These are phyloP conservation scores for Eurotiales sp. DNA, from an alignment of 2,329 filamentous ascomycete genomes.

Conservation along the genomic window DNA sequence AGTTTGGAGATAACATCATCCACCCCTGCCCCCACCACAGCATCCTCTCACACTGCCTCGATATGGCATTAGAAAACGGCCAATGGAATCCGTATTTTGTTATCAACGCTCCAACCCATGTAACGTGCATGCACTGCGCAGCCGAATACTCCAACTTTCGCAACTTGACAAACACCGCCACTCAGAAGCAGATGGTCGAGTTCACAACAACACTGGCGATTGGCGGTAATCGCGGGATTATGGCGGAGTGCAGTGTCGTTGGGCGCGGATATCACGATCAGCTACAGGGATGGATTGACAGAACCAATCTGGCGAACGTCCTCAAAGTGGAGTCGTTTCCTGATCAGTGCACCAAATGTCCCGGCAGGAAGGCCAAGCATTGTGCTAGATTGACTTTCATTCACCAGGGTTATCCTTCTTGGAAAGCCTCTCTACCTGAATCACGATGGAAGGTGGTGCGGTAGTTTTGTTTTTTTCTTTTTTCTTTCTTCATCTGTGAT, in stretches of 20 bases:
- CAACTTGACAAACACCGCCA: neutral
- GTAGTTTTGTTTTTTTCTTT: too few relatives aligned
- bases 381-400: neutral
- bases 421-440: neutral
- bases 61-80: neutral
- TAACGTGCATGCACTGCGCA: neutral
- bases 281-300: neutral
- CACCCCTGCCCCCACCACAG: conserved; percentile 8
- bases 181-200: neutral
- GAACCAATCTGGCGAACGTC: conserved; percentile 2
- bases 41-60: conserved; percentile 4
- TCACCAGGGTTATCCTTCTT: neutral
- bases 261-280: neutral
- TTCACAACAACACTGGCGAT: neutral
- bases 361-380: neutral
- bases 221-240: neutral
- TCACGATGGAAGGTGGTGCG: neutral
- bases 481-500: too few relatives aligned
- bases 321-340: neutral
- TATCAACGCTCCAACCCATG: neutral
- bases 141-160: neutral
- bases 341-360: neutral
- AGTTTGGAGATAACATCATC: neutral
- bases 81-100: neutral
- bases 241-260: neutral